Conservation (phyloP, 176 grass and related monocot species). For the sorghum (Sorghum bicolor) region Sorghum_bicolor_NCBIv3 NC_012870.2:72699001-72699500, state of each 20-base stretch:
- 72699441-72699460: background rate
- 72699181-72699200: too few species aligned
- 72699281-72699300: too few species aligned
- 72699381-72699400: background rate
- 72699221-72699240: too few species aligned
- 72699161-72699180: background rate
- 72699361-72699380: too few species aligned
- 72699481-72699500: conserved; percentile 20
- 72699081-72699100: background rate
- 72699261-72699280: too few species aligned
- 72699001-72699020: conserved; percentile 35
- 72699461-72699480: background rate
- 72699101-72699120: background rate
- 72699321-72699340: too few species aligned
- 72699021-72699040: background rate
- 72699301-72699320: too few species aligned
- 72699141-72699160: background rate
- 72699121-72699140: background rate
- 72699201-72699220: too few species aligned
- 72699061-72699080: background rate
- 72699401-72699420: background rate
- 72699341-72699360: too few species aligned
- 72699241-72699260: too few species aligned
- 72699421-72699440: background rate
- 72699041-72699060: background rate